phyloP scores from a whole-genome alignment of 495 filamentous ascomycete genomes.

The Cetradonia linearis region DNA sequence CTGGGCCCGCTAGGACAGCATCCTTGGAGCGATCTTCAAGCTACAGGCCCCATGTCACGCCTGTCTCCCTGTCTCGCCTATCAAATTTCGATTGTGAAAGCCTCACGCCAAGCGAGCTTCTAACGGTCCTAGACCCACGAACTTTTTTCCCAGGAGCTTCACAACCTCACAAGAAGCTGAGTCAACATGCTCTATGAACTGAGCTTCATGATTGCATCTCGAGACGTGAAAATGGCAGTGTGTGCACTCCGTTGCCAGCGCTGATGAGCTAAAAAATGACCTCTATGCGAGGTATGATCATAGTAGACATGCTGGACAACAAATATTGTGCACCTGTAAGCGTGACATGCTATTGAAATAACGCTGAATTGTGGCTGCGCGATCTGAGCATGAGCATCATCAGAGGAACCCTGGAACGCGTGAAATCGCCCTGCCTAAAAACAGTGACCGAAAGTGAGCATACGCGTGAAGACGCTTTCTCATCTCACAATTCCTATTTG shows the following conservation, averaged over 20 bases:
- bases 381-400: neutral
- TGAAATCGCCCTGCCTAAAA: neutral
- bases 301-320: too few species aligned
- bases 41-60: neutral
- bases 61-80: neutral
- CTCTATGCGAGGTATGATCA: neutral
- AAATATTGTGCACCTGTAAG: neutral
- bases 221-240: neutral
- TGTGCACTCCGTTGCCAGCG: neutral
- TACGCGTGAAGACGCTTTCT: too few species aligned
- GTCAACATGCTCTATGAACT: neutral
- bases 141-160: conserved; percentile 4
- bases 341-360: neutral
- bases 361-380: neutral
- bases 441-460: neutral
- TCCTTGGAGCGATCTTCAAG: neutral
- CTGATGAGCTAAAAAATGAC: neutral
- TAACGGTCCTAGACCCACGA: conserved; percentile 13
- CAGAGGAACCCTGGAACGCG: conserved; percentile 4
- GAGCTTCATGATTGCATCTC: neutral
- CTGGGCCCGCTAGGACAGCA: neutral
- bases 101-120: conserved; percentile 6
- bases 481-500: too few species aligned
- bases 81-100: conserved; percentile 2
- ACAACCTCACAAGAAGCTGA: neutral